These are phyloP conservation scores for Amanita rimosa DNA, from an alignment of 768 basidiomycete species.

Conservation along the genomic window DNA sequence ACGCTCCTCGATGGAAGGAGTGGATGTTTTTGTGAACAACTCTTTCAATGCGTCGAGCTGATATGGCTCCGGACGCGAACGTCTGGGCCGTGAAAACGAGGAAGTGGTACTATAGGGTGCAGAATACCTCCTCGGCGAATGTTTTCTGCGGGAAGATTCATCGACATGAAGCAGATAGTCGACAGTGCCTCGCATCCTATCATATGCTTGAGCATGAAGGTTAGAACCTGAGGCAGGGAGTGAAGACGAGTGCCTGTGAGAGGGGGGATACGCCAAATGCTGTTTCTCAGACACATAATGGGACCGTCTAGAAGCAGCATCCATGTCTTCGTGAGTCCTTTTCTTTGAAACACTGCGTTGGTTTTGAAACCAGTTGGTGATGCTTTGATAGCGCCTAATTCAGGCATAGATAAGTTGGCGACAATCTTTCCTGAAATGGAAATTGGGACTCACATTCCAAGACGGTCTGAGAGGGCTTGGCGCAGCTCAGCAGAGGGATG, in stretches of 20 bases:
- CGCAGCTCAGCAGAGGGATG: conserved; percentile 63
- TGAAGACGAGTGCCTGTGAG: conserved; percentile 34
- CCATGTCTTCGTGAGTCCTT: conserved; percentile 46
- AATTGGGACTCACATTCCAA: conserved; percentile 60
- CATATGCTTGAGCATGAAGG: neutral
- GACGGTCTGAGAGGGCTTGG: conserved; percentile 50
- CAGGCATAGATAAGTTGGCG: conserved; percentile 14
- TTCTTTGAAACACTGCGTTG: conserved; percentile 72
- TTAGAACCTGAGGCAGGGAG: conserved; percentile 19
- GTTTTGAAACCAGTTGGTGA: conserved; percentile 85
- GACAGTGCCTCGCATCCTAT: neutral
- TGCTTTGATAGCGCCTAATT: conserved; percentile 65
- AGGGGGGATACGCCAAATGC: conserved; percentile 39
- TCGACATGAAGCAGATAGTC: neutral
- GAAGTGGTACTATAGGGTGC: conserved; percentile 34
- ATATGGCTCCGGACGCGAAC: conserved; percentile 69
- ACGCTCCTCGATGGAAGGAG: conserved; percentile 74
- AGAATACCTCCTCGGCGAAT: conserved; percentile 23
- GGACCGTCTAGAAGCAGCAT: conserved; percentile 18
- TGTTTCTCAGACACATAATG: conserved; percentile 26
- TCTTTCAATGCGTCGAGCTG: conserved; percentile 69
- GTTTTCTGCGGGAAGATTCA: neutral
- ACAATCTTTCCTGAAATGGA: conserved; percentile 11
- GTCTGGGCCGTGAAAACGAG: conserved; percentile 43
- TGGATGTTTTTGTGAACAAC: conserved; percentile 54